A percentile compares a stretch with the other conserved stretches of the same genome.
Evolutionary conservation across 2,329 filamentous ascomycete genomes (phyloP).

Genomic region (Exophiala alcalophila): DNA sequence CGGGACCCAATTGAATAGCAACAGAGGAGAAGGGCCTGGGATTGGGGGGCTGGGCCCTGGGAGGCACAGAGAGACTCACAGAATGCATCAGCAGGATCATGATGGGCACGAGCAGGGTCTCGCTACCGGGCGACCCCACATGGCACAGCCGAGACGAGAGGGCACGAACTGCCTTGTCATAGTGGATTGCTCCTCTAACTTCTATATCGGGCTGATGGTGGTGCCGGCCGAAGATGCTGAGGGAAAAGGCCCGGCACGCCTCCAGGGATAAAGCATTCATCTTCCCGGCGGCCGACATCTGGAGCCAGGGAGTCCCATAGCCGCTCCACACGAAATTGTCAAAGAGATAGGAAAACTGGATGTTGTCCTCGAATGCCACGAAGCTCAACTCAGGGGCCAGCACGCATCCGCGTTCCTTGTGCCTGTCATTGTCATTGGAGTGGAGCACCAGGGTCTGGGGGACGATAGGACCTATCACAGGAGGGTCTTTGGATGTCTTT

Average conservation of each 20-base stretch:
- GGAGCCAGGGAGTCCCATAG: conserved; percentile 25
- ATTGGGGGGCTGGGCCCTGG: too few relatives aligned
- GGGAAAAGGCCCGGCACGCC: conserved; percentile 22
- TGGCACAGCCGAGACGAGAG: conserved; percentile 18
- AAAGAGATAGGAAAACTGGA: conserved; percentile 24
- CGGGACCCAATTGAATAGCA: too few relatives aligned
- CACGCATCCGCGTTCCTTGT: not conserved
- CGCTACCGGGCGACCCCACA: conserved; percentile 20
- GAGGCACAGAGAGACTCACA: too few relatives aligned
- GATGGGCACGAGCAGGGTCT: conserved; percentile 22
- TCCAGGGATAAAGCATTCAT: conserved; percentile 20
- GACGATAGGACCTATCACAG: not conserved
- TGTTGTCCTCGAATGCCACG: conserved; percentile 22
- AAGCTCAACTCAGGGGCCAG: conserved; percentile 19
- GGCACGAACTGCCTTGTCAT: conserved; percentile 21
- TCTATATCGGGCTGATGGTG: conserved; percentile 24
- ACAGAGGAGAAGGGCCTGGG: too few relatives aligned
- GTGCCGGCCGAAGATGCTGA: conserved; percentile 23
- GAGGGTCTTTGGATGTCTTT: conserved; percentile 18
- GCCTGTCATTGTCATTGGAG: conserved; percentile 8
- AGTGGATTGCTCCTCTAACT: conserved; percentile 20
- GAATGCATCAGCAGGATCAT: conserved; percentile 26
- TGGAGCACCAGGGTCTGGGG: conserved; percentile 9
- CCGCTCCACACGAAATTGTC: conserved; percentile 27
- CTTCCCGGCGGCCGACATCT: conserved; percentile 22